A percentile compares a stretch with the other conserved stretches of the same genome.
These are phyloP conservation scores for Yamadazyma dendronema DNA, from an alignment of 1,139 yeast species.

Conservation along the genomic window DNA sequence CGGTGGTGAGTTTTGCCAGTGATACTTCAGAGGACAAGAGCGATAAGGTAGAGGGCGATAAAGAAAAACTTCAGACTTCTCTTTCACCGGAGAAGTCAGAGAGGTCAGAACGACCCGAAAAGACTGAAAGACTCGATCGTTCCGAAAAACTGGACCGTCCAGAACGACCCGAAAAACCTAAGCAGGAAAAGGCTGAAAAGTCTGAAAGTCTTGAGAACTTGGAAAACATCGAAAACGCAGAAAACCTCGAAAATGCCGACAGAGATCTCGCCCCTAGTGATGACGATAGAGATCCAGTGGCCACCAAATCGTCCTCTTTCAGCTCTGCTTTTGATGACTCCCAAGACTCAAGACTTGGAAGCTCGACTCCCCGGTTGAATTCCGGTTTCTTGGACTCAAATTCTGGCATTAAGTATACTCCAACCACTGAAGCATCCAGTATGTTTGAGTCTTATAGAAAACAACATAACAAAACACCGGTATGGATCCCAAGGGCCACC, in stretches of 20 bases:
- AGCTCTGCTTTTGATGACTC: conserved; percentile 4
- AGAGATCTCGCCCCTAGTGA: neutral
- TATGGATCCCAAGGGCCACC: conserved; percentile 59
- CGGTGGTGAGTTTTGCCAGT: conserved; percentile 49
- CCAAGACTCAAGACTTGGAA: neutral
- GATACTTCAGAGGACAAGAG: conserved; percentile 20
- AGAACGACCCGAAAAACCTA: too few relatives aligned
- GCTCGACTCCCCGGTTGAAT: conserved; percentile 3
- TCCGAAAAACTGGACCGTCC: too few relatives aligned
- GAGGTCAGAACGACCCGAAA: too few relatives aligned
- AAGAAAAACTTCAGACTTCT: neutral
- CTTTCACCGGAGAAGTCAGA: too few relatives aligned
- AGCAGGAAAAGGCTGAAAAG: neutral
- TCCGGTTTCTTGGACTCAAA: conserved; percentile 4
- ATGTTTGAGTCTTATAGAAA: conserved; percentile 31
- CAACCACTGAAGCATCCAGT: conserved; percentile 35
- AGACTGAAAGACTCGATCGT: too few relatives aligned
- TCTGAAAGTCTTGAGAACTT: too few relatives aligned
- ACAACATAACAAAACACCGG: conserved; percentile 26
- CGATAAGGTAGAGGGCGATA: conserved; percentile 12
- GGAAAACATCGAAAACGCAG: too few relatives aligned
- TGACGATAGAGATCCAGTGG: neutral
- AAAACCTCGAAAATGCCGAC: neutral
- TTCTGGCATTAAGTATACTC: conserved; percentile 6
- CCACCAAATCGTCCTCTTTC: conserved; percentile 3